phyloP scores from a whole-genome alignment of 192 early-diverging fungal species.

The Bifiguratus adelaidae region DNA sequence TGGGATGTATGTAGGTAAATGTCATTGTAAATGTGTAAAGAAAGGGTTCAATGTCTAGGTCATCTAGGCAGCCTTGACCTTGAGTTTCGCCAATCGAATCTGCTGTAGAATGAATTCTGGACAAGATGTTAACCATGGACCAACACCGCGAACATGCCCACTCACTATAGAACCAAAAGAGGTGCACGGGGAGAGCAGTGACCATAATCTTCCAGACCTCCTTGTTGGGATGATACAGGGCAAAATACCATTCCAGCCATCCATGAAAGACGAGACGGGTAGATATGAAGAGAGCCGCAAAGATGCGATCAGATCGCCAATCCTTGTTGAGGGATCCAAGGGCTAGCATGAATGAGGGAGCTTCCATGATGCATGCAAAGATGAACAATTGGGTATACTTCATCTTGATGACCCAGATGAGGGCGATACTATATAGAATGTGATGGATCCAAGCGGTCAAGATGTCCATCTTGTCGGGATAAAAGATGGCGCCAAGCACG shows the following conservation, averaged over 20 bases:
- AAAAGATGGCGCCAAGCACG: slow-evolving; percentile 34
- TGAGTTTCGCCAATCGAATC: slow-evolving; percentile 1
- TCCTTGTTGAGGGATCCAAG: slow-evolving; percentile 31
- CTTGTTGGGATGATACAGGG: slow-evolving; percentile 8
- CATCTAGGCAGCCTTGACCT: too few relatives aligned
- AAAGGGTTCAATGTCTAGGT: too few relatives aligned
- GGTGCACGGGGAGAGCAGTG: slow-evolving; percentile 34
- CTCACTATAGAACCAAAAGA: slow-evolving; percentile 43
- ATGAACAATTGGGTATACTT: slow-evolving; percentile 23
- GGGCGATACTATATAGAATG: slow-evolving; percentile 31
- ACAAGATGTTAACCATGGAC: background rate
- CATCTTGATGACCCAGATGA: slow-evolving; percentile 12
- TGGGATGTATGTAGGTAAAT: too few relatives aligned
- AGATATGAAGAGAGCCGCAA: slow-evolving; percentile 35
- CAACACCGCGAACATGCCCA: too few relatives aligned
- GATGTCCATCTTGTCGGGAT: slow-evolving; percentile 35
- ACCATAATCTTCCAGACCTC: slow-evolving; percentile 20
- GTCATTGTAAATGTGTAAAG: too few relatives aligned
- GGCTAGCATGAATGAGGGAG: slow-evolving; percentile 45
- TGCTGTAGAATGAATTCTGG: slow-evolving; percentile 19
- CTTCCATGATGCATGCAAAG: slow-evolving; percentile 39
- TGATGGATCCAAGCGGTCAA: slow-evolving; percentile 57
- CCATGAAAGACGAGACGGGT: slow-evolving; percentile 46
- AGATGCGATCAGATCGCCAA: slow-evolving; percentile 37
- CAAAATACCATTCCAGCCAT: slow-evolving; percentile 21